phyloP scores from a whole-genome alignment of 106 monocot species.

The Chionographis japonica region DNA sequence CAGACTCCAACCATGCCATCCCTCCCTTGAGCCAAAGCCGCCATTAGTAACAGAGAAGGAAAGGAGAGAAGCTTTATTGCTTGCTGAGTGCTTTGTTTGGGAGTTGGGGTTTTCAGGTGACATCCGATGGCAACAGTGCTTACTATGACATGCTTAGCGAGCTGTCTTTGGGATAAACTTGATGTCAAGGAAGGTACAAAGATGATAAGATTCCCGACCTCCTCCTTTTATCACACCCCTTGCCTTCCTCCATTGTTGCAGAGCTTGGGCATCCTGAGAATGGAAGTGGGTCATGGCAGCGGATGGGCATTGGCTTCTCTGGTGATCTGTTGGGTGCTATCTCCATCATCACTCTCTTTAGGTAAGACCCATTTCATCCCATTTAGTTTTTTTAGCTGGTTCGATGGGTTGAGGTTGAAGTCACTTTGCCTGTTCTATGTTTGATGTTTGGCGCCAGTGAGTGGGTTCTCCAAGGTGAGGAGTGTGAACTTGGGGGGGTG shows the following conservation, averaged over 20 bases:
- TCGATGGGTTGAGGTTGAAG: not conserved
- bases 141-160: constrained; percentile 13
- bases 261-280: not conserved
- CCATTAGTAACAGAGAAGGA: too few species aligned
- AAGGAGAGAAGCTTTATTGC: too few species aligned
- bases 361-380: constrained; percentile 19
- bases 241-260: not conserved
- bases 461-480: constrained; percentile 62
- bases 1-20: too few species aligned
- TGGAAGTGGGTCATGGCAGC: constrained; percentile 10
- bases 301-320: constrained; percentile 14
- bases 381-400: not conserved
- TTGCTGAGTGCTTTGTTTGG: too few species aligned
- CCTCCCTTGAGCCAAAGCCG: too few species aligned
- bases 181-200: constrained; percentile 36
- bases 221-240: not conserved
- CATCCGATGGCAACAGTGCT: too few species aligned
- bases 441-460: constrained; percentile 26
- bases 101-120: too few species aligned
- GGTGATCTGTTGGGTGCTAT: constrained; percentile 11
- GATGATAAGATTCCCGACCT: not conserved
- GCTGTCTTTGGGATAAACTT: constrained; percentile 43
- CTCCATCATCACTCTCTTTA: constrained; percentile 8
- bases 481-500: constrained; percentile 87
- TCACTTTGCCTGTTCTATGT: constrained; percentile 3